Evolutionary conservation across 805 yeast genomes (phyloP).

Genomic region (Scheffersomyces lignosus): DNA sequence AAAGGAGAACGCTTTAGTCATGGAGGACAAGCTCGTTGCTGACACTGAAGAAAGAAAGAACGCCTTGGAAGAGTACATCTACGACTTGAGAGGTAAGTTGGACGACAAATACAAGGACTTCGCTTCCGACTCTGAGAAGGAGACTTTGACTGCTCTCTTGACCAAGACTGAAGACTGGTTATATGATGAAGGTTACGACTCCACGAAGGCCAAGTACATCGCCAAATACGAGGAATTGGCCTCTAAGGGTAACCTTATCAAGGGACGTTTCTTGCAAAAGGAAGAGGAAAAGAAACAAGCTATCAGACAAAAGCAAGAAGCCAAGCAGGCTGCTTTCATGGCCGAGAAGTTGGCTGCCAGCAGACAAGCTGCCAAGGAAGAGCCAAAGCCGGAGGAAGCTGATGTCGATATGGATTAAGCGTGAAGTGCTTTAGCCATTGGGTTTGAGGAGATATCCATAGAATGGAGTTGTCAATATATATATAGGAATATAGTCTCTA

Average conservation of each 20-base stretch:
- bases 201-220: slow-evolving; percentile 93
- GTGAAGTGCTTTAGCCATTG: too few relatives aligned
- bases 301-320: slow-evolving; percentile 81
- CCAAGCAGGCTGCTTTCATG: slow-evolving; percentile 76
- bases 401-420: slow-evolving; percentile 36
- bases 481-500: too few relatives aligned
- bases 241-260: slow-evolving; percentile 88
- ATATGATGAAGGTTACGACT: slow-evolving; percentile 95
- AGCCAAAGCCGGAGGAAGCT: slow-evolving; percentile 23
- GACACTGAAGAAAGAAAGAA: slow-evolving; percentile 99
- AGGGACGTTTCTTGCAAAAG: slow-evolving; percentile 91
- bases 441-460: too few relatives aligned
- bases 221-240: slow-evolving; percentile 98
- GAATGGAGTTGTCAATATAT: too few relatives aligned
- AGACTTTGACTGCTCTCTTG: slow-evolving; percentile 68
- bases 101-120: slow-evolving; percentile 88
- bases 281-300: slow-evolving; percentile 95
- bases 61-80: slow-evolving; percentile 97
- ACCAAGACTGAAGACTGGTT: slow-evolving; percentile 95
- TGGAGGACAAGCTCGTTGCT: slow-evolving; percentile 93
- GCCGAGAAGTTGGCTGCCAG: slow-evolving; percentile 82
- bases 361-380: slow-evolving; percentile 52
- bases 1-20: slow-evolving; percentile 78
- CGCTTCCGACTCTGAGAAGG: slow-evolving; percentile 90
- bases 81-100: slow-evolving; percentile 94